Evolutionary conservation across 1,284 basidiomycete species (phyloP), one percentile per base, ranked within the genome.

Genomic region (Ustilago xerochloae): DNA sequence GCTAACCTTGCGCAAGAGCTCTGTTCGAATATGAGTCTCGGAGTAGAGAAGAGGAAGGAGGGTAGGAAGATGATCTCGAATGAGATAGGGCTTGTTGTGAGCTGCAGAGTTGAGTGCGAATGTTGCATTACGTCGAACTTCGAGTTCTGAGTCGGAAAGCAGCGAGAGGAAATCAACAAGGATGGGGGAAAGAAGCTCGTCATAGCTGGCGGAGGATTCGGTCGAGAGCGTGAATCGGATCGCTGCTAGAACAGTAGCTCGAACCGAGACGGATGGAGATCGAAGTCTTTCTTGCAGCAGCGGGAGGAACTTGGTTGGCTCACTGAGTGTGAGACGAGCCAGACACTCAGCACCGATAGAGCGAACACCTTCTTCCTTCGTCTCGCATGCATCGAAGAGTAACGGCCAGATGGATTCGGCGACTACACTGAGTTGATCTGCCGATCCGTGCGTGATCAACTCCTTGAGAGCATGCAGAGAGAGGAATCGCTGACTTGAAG

Each of bases 301-400:
- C 7, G 58, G 36, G 92, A 99, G 87, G 84, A 95, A 97, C 77
- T 91, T 90, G 0, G 90, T 89, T 6, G 96, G 93, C 58, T 96
- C 91, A 1, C 92, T 92, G 0, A 92, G 92, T 0, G 94, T 96
- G 41, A 99, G 87, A 84, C 97, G 95, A 47, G 96, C 97, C 18
- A 99, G 88, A 84, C 96, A 99, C 20, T 97, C 95, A 46, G 96
- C 94, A 32, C 94, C 93, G 61, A 98, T 93, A 83, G 96, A 97
- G 58, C 95, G 88, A 3, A 93, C 92, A 4, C 91, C 92, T 84
- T 98, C 96, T 76, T 97, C 94, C 50, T 84, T 80, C 89, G 62
- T 77, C 58, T 74, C 62, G 80, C 59, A 73, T 24, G 65, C 71
- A 41, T 74, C 81, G 56, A 63, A 80, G 48, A 54, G 88, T 0